Evolutionary conservation across 2,329 filamentous ascomycete genomes (phyloP).

Genomic region (Colletotrichum cordylinicola): DNA sequence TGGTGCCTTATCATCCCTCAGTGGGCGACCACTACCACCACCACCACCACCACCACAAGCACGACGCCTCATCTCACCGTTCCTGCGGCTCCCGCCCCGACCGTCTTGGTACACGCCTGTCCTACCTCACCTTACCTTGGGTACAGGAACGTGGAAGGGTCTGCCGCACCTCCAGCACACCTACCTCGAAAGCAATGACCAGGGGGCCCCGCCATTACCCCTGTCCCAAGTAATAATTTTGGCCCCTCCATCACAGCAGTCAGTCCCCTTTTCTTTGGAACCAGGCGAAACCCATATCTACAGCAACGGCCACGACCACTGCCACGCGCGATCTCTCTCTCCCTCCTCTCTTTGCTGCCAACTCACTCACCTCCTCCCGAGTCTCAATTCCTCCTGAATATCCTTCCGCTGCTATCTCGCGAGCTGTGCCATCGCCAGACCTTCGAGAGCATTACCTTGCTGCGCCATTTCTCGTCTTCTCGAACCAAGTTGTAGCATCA

Average conservation of each 20-base stretch:
- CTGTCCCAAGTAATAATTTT: slow-evolving; percentile 38
- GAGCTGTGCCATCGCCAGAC: background rate
- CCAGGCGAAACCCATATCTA: slow-evolving; percentile 22
- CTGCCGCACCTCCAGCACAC: background rate
- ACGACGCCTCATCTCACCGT: background rate
- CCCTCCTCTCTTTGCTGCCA: background rate
- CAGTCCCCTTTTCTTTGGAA: slow-evolving; percentile 21
- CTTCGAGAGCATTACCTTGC: background rate
- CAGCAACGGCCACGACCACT: slow-evolving; percentile 16
- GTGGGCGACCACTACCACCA: too few species aligned
- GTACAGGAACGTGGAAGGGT: background rate
- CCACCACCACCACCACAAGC: too few species aligned
- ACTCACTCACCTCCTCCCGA: background rate
- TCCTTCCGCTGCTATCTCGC: background rate
- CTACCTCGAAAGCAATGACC: background rate
- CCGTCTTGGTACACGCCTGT: too few species aligned
- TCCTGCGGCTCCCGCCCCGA: too few species aligned
- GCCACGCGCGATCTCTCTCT: background rate
- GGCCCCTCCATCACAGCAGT: slow-evolving; percentile 40
- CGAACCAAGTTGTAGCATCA: background rate
- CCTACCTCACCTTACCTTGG: background rate
- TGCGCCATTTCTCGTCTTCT: background rate
- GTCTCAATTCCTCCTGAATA: background rate
- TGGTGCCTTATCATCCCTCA: too few species aligned
- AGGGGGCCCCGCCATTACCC: slow-evolving; percentile 12